A percentile compares a stretch with the other conserved stretches of the same genome.
Conservation (phyloP, 371 early-diverging fungal genomes). For the Apophysomyces trapeziformis region DNA sequence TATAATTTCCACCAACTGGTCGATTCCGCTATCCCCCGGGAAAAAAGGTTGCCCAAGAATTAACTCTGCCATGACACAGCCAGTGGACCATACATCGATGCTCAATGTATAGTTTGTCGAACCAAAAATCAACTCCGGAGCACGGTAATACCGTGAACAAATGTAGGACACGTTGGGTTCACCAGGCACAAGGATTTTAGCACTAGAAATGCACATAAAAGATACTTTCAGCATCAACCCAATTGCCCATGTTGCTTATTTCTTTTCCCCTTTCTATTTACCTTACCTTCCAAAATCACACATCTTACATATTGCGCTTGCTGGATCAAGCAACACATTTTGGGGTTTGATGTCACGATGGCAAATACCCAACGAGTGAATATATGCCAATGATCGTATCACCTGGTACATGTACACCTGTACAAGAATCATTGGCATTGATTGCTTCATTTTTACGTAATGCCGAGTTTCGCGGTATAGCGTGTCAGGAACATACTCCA, state of each 20-base stretch:
- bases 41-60: constrained; percentile 96
- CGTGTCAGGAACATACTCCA: constrained; percentile 96
- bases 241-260: not conserved
- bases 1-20: constrained; percentile 99
- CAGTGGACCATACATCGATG: constrained; percentile 98
- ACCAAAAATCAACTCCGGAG: constrained; percentile 98
- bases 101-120: constrained; percentile 91
- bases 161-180: constrained; percentile 98
- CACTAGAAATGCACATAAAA: constrained; percentile 50
- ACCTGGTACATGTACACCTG: constrained; percentile 98
- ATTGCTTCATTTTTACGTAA: constrained; percentile 85
- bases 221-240: not conserved
- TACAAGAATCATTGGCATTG: constrained; percentile 87
- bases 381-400: constrained; percentile 90
- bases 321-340: constrained; percentile 75
- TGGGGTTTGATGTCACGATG: constrained; percentile 76
- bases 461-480: constrained; percentile 90
- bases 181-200: constrained; percentile 93
- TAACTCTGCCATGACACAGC: constrained; percentile 99
- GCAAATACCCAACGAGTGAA: constrained; percentile 82
- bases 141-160: constrained; percentile 98
- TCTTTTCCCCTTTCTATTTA: constrained; percentile 11
- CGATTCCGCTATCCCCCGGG: constrained; percentile 99
- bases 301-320: constrained; percentile 90
- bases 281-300: constrained; percentile 97